Base-by-base conservation (phyloP, 176 grass and related monocot genomes). In the Cocos nucifera region DNA sequence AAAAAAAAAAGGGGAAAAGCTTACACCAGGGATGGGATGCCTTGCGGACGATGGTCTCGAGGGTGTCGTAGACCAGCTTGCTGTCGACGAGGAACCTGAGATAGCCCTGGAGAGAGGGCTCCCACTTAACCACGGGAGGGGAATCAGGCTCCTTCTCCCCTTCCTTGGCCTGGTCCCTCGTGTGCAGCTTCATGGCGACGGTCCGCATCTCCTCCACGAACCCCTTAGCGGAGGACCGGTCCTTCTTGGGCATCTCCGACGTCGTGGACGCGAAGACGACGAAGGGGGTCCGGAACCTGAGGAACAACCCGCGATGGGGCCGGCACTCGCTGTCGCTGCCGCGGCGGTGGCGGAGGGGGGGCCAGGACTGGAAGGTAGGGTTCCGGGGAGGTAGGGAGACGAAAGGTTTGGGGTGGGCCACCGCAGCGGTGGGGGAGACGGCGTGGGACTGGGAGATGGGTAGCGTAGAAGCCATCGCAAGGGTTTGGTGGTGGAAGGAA, bases 151-250 rank as follows among this genome's bases (percentile, higher is more conserved):
- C 78, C 79, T 92, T 92, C 81, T 92, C 73, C 49, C 93, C 93
- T 53, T 92, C 93, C 53, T 55, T 56, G 19, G 87, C 69, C 84
- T 91, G 93, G 67, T 98, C 87, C 80, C 71, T 88, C 22, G 93
- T 91, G 73, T 98, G 93, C 66, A 98, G 82, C 26, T 76, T 76
- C 87, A 98, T 92, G 2, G 93, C 84, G 8, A 86, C 87, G 2
- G 87, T 67, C 57, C 93, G 66, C 93, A 98, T 92, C 87, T 98
- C 93, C 55, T 98, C 93, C 51, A 98, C 87, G 58, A 98, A 98
- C 57, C 78, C 80, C 53, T 75, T 88, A 5, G 67, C 58, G 2
- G 66, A 80, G 7, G 55, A 72, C 17, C 64, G 52, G 10, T 73
- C 50, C 52, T 79, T 58, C 20, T 78, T 78, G 0, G 78, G 70